Evolutionary conservation across 306 rosid genomes (phyloP).

Genomic region (Citrullus amarus): DNA sequence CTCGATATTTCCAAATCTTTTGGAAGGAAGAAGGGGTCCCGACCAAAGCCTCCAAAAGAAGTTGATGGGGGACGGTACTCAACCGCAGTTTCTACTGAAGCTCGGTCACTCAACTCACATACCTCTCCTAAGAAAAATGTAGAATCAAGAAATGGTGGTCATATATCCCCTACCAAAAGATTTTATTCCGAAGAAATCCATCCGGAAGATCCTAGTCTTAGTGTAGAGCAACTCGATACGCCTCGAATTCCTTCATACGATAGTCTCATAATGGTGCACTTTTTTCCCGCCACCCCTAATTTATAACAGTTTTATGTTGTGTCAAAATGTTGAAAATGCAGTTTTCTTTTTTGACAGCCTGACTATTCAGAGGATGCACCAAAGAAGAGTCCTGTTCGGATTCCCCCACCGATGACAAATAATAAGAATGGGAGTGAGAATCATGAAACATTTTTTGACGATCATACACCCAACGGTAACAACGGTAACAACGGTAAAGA

Average conservation of each 20-base stretch:
- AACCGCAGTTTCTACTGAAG: constrained; percentile 27
- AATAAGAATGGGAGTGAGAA: constrained; percentile 14
- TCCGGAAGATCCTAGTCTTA: constrained; percentile 14
- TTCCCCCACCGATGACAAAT: neutral
- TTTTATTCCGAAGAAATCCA: constrained; percentile 21
- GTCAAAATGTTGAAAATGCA: constrained; percentile 3
- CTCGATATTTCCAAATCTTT: constrained; percentile 30
- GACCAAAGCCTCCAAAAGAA: constrained; percentile 38
- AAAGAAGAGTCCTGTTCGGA: constrained; percentile 3
- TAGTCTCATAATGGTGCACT: constrained; percentile 24
- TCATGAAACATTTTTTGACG: constrained; percentile 9
- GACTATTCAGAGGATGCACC: constrained; percentile 19
- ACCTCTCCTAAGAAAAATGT: constrained; percentile 22
- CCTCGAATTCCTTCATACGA: constrained; percentile 19
- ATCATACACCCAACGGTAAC: constrained; percentile 20
- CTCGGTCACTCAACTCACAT: constrained; percentile 31
- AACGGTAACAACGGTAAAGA: constrained; percentile 16
- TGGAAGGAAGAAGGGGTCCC: constrained; percentile 37
- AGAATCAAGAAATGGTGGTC: constrained; percentile 21
- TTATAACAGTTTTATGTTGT: neutral
- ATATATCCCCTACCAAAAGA: constrained; percentile 15
- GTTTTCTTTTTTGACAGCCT: constrained; percentile 29
- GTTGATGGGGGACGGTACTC: constrained; percentile 21
- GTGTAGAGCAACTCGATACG: neutral
- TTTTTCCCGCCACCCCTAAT: constrained; percentile 8